Evolutionary conservation across 768 basidiomycete species (phyloP).

Genomic region (Naganishia randhawae): DNA sequence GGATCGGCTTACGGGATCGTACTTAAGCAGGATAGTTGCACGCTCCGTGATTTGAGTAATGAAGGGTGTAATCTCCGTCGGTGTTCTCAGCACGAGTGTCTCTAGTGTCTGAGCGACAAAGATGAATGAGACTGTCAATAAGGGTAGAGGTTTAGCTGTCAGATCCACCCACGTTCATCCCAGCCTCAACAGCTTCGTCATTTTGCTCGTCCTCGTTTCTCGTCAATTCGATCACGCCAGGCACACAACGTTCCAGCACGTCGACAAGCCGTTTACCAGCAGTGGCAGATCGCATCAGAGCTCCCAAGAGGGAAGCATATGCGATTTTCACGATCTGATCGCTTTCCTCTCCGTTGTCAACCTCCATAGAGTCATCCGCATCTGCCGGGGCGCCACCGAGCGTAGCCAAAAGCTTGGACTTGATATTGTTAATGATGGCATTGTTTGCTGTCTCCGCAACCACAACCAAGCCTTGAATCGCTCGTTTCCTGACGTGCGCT

Average conservation of each 20-base stretch:
- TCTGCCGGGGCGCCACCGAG: conserved; percentile 32
- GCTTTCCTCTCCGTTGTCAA: conserved; percentile 16
- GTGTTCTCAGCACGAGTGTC: conserved; percentile 74
- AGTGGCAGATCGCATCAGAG: conserved; percentile 7
- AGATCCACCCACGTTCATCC: conserved; percentile 60
- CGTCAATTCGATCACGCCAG: conserved; percentile 19
- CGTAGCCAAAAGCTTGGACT: conserved; percentile 57
- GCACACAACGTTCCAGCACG: conserved; percentile 19
- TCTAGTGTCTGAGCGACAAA: conserved; percentile 66
- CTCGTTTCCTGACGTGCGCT: conserved; percentile 85
- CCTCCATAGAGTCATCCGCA: conserved; percentile 38
- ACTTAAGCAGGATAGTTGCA: conserved; percentile 76
- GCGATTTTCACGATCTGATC: conserved; percentile 8
- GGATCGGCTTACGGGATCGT: conserved; percentile 71
- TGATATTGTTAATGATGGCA: conserved; percentile 61
- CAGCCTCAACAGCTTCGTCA: conserved; percentile 76
- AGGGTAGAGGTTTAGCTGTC: neutral
- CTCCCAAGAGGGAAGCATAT: conserved; percentile 21
- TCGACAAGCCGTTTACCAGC: conserved; percentile 19
- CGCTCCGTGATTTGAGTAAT: conserved; percentile 65
- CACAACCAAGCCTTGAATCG: conserved; percentile 74
- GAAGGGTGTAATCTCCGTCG: conserved; percentile 73
- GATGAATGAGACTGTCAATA: neutral
- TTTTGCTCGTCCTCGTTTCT: conserved; percentile 60
- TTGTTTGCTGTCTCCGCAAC: conserved; percentile 71